Evolutionary conservation across 1,139 yeast species (phyloP), one percentile per base, ranked within the genome.

Genomic region (Taphrina flavorubra): DNA sequence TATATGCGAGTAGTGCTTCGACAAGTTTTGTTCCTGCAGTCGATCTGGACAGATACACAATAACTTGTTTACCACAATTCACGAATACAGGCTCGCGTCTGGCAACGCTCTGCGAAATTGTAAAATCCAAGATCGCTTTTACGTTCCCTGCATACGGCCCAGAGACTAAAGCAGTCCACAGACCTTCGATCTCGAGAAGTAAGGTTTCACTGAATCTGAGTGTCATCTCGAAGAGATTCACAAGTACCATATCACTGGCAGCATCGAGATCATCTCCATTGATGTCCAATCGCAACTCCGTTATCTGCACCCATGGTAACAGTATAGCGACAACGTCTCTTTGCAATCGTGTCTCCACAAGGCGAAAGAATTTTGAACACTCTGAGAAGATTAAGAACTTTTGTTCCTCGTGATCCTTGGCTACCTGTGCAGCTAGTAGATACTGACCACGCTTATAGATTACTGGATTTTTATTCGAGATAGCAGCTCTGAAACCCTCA

Each of bases 111-210:
- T 87, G 86, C 42, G 82, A 82, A 64, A 91, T 81, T 51, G 92
- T 81, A 74, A 86, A 94, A 60, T 87, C 90, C 74, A 90, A 78
- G 20, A 92, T 89, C 8, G 85, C 86, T 69, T 87, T 87, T 47
- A 88, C 87, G 74, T 94, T 92, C 11, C 82, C 83, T 11, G 86
- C 83, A 49, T 85, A 84, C n/a, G 82, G 81, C 4, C 88, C 88
- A 68, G 86, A 86, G 1, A 96, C 97, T 49, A 94, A 81, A 0
- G 97, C 95, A 3, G 90, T 91, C 99, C 99, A 95, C 49, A 94
- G 78, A 0, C 96, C 96, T 76, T 92, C 98, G 10, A 94, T 90
- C 74, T 92, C 97, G 74, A 88, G 88, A 62, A 90, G 90, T 73
- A 90, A 86, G 16, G 82, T 81, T 57, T 87, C 87, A 68, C 92